phyloP scores from a whole-genome alignment of 192 early-diverging fungal species.

The Rhizoclosmatium sp. region DNA sequence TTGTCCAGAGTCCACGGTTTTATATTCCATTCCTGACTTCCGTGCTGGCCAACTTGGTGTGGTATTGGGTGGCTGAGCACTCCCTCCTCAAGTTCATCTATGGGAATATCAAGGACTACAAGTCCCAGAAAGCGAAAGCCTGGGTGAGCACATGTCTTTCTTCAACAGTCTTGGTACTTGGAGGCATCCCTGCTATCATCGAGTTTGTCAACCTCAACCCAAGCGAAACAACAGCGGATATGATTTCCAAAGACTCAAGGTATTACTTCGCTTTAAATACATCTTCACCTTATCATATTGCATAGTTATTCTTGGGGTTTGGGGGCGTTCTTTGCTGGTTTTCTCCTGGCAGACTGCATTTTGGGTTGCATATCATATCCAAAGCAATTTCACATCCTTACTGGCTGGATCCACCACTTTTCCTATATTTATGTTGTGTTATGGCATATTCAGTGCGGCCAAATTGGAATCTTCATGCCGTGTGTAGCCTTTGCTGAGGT shows the following conservation, averaged over 20 bases:
- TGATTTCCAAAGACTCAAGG: constrained; percentile 7
- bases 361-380: constrained; percentile 64
- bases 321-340: constrained; percentile 58
- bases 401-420: constrained; percentile 71
- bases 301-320: constrained; percentile 23
- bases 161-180: neutral
- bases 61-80: neutral
- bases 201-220: constrained; percentile 7
- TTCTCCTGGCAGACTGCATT: constrained; percentile 59
- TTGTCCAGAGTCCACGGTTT: neutral
- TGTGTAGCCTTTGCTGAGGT: constrained; percentile 53
- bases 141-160: constrained; percentile 9
- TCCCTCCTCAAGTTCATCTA: constrained; percentile 4
- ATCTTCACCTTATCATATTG: neutral
- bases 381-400: constrained; percentile 60
- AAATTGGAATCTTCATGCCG: constrained; percentile 37
- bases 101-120: neutral
- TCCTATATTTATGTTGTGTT: constrained; percentile 55
- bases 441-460: constrained; percentile 57
- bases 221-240: constrained; percentile 12
- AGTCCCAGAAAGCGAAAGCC: constrained; percentile 15
- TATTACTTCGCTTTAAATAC: neutral
- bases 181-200: constrained; percentile 3
- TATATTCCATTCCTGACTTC: constrained; percentile 17
- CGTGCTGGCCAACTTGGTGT: neutral